A percentile compares a stretch with the other conserved stretches of the same genome.
Conservation (phyloP, 805 yeast genomes). For the Martiniozyma abietophila region DNA sequence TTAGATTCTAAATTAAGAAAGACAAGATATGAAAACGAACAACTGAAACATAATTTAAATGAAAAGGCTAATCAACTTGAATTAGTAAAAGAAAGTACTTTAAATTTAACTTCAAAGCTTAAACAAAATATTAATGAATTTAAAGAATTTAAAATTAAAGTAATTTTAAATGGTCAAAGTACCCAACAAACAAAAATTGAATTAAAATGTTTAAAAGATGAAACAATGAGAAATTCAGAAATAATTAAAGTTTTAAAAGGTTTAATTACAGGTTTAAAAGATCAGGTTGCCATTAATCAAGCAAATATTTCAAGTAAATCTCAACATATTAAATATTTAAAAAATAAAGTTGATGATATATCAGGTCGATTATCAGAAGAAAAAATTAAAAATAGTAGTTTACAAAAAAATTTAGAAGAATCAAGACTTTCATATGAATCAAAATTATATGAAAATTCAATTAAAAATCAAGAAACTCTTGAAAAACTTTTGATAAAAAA, state of each 20-base stretch:
- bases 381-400: constrained; percentile 28
- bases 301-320: constrained; percentile 8
- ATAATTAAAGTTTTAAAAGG: constrained; percentile 9
- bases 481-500: background rate
- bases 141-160: constrained; percentile 5
- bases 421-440: constrained; percentile 9
- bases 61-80: constrained; percentile 6
- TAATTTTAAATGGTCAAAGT: constrained; percentile 1
- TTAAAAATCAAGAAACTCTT: background rate
- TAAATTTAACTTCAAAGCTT: constrained; percentile 6
- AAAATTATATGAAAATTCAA: constrained; percentile 8
- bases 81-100: constrained; percentile 8
- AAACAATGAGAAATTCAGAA: constrained; percentile 6
- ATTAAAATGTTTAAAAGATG: constrained; percentile 8
- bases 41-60: constrained; percentile 6
- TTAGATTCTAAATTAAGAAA: constrained; percentile 8
- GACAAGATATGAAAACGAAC: constrained; percentile 6
- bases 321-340: constrained; percentile 25
- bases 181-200: constrained; percentile 8
- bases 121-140: constrained; percentile 4
- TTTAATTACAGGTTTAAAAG: constrained; percentile 13
- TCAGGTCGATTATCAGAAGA: constrained; percentile 41
- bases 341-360: constrained; percentile 31
- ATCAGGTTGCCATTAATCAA: constrained; percentile 9
- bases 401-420: constrained; percentile 18